Evolutionary conservation across 2,329 filamentous ascomycete genomes (phyloP).

Genomic region (Aotearoamyces nothofagi): DNA sequence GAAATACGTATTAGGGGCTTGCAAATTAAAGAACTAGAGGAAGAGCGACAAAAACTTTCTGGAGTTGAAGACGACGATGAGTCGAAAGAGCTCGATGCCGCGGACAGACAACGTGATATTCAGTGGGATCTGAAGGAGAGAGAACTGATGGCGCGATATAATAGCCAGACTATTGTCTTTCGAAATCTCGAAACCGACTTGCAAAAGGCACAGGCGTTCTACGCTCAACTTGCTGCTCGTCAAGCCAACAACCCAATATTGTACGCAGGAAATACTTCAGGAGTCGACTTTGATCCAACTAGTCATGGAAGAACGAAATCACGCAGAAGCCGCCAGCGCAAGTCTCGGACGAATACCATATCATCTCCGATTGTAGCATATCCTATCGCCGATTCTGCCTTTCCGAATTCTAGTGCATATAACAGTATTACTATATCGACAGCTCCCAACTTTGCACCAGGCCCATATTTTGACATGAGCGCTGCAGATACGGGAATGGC

Average conservation of each 20-base stretch:
- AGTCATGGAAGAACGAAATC: constrained; percentile 19
- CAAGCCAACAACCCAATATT: constrained; percentile 14
- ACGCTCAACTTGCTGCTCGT: constrained; percentile 8
- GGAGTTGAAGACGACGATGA: constrained; percentile 43
- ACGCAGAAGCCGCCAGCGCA: constrained; percentile 22
- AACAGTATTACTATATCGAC: constrained; percentile 24
- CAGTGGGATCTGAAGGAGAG: constrained; percentile 18
- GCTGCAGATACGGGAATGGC: constrained; percentile 15
- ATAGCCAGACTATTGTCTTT: constrained; percentile 9
- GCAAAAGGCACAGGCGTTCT: constrained; percentile 8
- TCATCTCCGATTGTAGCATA: constrained; percentile 16
- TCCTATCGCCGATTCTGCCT: constrained; percentile 18
- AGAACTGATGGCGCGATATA: constrained; percentile 12
- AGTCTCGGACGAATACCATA: constrained; percentile 23
- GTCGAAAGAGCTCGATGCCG: constrained; percentile 13
- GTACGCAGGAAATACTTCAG: constrained; percentile 19
- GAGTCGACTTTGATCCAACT: constrained; percentile 18
- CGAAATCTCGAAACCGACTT: constrained; percentile 12
- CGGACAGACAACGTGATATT: constrained; percentile 14
- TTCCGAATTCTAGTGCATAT: constrained; percentile 23
- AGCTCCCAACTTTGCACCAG: constrained; percentile 34
- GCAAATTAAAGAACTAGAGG: constrained; percentile 60
- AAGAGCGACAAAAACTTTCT: constrained; percentile 47
- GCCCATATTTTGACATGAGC: constrained; percentile 26
- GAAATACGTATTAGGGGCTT: constrained; percentile 57